Evolutionary conservation across 2,329 filamentous ascomycete species (phyloP).

Genomic region (Tolypocladium ovalisporum): DNA sequence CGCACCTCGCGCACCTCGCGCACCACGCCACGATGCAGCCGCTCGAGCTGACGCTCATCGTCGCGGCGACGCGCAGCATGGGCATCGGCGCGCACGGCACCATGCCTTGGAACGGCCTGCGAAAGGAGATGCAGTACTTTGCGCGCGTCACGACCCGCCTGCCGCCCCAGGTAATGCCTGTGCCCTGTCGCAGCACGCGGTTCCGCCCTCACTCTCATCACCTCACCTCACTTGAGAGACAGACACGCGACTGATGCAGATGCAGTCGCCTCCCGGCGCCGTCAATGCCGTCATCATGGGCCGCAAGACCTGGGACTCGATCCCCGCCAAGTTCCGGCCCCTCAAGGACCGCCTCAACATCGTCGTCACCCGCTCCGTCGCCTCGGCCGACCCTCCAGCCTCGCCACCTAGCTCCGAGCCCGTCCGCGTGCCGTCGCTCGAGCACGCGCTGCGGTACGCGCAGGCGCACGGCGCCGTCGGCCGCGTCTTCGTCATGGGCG

Average conservation of each 20-base stretch:
- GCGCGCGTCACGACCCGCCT: slow-evolving; percentile 72
- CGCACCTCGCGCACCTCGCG: not conserved
- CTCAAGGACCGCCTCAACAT: slow-evolving; percentile 73
- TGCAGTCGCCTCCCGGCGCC: slow-evolving; percentile 19
- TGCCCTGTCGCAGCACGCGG: too few species aligned
- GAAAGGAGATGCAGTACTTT: slow-evolving; percentile 92
- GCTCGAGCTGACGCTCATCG: slow-evolving; percentile 73
- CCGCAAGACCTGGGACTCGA: slow-evolving; percentile 90
- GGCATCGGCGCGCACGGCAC: slow-evolving; percentile 74
- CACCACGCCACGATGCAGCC: slow-evolving; percentile 19
- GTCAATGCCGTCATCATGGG: slow-evolving; percentile 89
- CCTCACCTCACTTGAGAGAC: not conserved
- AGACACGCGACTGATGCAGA: not conserved
- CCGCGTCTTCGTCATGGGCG: slow-evolving; percentile 79
- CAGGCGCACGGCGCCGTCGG: slow-evolving; percentile 30
- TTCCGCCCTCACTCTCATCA: too few species aligned
- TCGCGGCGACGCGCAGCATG: slow-evolving; percentile 82
- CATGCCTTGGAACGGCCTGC: slow-evolving; percentile 82
- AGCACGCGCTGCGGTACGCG: slow-evolving; percentile 43
- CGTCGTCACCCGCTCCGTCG: slow-evolving; percentile 54
- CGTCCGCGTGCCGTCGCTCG: slow-evolving; percentile 47
- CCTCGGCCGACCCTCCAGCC: slow-evolving; percentile 5
- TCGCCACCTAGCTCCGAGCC: slow-evolving; percentile 24
- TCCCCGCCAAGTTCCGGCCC: slow-evolving; percentile 69
- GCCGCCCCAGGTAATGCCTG: slow-evolving; percentile 27